Conservation (phyloP, 768 basidiomycete genomes). For the Pulveroboletus frians region DNA sequence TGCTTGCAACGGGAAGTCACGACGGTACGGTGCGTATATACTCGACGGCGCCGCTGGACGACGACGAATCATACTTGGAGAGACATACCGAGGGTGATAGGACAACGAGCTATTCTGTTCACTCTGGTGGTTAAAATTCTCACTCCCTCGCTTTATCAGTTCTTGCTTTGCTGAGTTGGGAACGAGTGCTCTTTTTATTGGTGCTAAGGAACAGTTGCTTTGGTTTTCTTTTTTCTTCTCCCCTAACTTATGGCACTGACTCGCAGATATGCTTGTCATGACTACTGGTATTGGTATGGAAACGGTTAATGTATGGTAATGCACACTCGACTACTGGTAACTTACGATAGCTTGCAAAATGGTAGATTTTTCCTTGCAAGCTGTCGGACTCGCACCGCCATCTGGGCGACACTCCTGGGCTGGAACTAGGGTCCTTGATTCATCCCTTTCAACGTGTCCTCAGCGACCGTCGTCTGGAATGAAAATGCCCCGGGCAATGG, state of each 20-base stretch:
- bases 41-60: conserved; percentile 41
- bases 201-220: conserved; percentile 2
- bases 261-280: conserved; percentile 6
- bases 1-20: conserved; percentile 71
- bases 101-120: conserved; percentile 22
- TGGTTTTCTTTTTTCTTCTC: background rate
- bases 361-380: conserved; percentile 4
- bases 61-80: conserved; percentile 24
- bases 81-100: conserved; percentile 22
- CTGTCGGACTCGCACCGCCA: background rate
- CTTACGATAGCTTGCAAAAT: conserved; percentile 13
- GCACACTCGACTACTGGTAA: conserved; percentile 17
- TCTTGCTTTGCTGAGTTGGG: background rate
- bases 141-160: background rate
- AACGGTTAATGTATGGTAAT: conserved; percentile 26
- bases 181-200: conserved; percentile 13
- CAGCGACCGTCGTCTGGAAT: conserved; percentile 9
- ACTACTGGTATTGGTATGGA: conserved; percentile 26
- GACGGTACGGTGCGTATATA: conserved; percentile 74
- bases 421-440: background rate
- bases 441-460: conserved; percentile 17
- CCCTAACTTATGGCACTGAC: conserved; percentile 23
- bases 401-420: background rate
- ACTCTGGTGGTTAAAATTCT: conserved; percentile 24
- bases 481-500: conserved; percentile 19